Evolutionary conservation across 2,329 filamentous ascomycete species (phyloP), one percentile per base, ranked within the genome.

Genomic region (Diaporthe sp.): DNA sequence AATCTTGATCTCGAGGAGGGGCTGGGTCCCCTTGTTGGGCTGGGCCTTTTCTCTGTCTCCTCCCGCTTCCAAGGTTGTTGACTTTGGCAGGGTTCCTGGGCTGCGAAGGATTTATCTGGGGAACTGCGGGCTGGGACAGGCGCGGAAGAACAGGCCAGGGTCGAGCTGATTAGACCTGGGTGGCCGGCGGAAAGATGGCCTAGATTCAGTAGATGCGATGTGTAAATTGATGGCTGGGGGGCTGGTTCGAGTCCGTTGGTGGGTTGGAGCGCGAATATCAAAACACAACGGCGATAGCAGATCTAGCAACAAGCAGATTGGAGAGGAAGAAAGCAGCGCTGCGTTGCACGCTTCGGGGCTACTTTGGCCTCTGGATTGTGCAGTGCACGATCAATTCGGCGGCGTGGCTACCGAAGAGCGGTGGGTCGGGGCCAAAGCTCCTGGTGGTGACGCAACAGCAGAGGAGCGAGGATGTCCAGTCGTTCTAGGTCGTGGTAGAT

Each of bases 351-450:
- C 10, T 34, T 34, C 7, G 19, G 61, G n/a, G 25, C 39, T 44
- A 1, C 25, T 49, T 49, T 70, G 22, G 46, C 8, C 34, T 53
- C 31, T 39, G 65, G 49, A 17, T 42, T 55, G 65, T 37, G 65
- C 46, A 53, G 49, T 53, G 34, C 49, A 39, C 34, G 49, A 70
- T 70, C 34, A 25, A 55, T 28, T 70, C 65, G 49, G 65, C 65
- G 31, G 46, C 65, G 65, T 70, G 22, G 34, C 34, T 70, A 28
- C 28, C 65, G 65, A 55, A 70, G 49, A 55, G 65, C 65, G 65
- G 65, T 70, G 65, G 65, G 65, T 70, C 49, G 65, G 65, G 65
- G 62, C 61, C 62, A 67, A 39, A 70, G 65, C 65, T 70, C 34
- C 65, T 51, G 28, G 42, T 70, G 49, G 46, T 70, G 65, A 70